phyloP scores from a whole-genome alignment of 2,329 filamentous ascomycete species.

The Malbranchea cinnamomea region DNA sequence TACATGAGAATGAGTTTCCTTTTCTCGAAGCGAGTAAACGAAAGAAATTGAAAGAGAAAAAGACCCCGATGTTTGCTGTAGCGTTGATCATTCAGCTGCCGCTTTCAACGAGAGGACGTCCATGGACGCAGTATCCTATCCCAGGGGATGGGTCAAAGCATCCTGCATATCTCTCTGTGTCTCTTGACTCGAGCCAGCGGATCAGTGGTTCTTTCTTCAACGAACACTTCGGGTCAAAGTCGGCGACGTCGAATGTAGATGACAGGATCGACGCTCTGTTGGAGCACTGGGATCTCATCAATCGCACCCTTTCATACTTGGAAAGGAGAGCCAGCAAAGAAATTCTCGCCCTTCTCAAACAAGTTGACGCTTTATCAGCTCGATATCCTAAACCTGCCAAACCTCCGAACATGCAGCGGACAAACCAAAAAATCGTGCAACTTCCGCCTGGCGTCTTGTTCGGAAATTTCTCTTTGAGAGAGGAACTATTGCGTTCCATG shows the following conservation, averaged over 20 bases:
- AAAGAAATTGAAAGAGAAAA: slow-evolving; percentile 35
- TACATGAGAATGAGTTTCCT: slow-evolving; percentile 22
- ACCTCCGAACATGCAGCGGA: slow-evolving; percentile 32
- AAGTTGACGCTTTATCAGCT: slow-evolving; percentile 27
- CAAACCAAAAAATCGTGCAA: slow-evolving; percentile 34
- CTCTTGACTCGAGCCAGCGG: slow-evolving; percentile 27
- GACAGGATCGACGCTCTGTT: slow-evolving; percentile 41
- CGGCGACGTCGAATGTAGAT: slow-evolving; percentile 34
- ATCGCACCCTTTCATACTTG: slow-evolving; percentile 38
- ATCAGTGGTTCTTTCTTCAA: slow-evolving; percentile 23
- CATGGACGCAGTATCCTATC: slow-evolving; percentile 22
- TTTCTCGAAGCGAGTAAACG: slow-evolving; percentile 26
- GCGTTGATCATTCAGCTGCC: slow-evolving; percentile 42
- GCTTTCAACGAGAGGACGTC: slow-evolving; percentile 20
- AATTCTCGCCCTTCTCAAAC: slow-evolving; percentile 36
- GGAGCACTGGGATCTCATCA: slow-evolving; percentile 45
- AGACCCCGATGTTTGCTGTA: slow-evolving; percentile 45
- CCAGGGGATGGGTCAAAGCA: slow-evolving; percentile 16
- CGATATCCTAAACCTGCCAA: slow-evolving; percentile 30
- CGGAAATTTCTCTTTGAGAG: slow-evolving; percentile 30
- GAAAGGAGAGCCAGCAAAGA: slow-evolving; percentile 38
- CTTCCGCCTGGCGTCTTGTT: slow-evolving; percentile 35
- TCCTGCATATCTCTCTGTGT: slow-evolving; percentile 21
- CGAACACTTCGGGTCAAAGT: slow-evolving; percentile 29
- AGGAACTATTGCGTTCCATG: slow-evolving; percentile 32